Evolutionary conservation across 495 filamentous ascomycete species (phyloP).

Genomic region (Aspergillus carlsbadensis): DNA sequence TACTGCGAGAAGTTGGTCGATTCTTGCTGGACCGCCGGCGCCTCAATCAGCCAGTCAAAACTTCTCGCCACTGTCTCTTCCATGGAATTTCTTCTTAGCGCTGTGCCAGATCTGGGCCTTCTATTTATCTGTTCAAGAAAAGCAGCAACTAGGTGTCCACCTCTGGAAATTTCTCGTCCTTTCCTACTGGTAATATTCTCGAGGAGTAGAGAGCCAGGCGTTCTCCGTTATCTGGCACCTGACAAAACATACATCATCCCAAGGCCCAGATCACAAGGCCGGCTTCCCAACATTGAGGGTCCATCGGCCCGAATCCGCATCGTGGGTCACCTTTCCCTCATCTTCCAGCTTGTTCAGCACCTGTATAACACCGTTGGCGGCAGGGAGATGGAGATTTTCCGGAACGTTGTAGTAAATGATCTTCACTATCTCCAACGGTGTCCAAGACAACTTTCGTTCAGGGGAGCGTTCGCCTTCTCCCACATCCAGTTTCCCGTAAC

Average conservation of each 20-base stretch:
- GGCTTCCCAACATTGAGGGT: slow-evolving; percentile 39
- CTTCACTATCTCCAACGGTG: slow-evolving; percentile 78
- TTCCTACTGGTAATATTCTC: not conserved
- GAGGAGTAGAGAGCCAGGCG: not conserved
- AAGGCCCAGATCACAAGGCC: slow-evolving; percentile 21
- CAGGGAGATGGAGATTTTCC: slow-evolving; percentile 70
- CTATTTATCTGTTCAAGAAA: not conserved
- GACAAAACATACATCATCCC: not conserved
- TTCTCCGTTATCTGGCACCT: not conserved
- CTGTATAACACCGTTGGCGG: slow-evolving; percentile 64
- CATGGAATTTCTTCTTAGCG: not conserved
- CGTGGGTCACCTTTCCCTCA: slow-evolving; percentile 60
- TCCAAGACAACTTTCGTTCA: slow-evolving; percentile 48
- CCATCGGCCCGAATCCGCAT: slow-evolving; percentile 52
- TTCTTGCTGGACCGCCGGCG: slow-evolving; percentile 13
- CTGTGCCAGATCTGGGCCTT: not conserved
- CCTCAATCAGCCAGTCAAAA: slow-evolving; percentile 15
- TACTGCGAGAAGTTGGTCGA: slow-evolving; percentile 15
- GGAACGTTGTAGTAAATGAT: slow-evolving; percentile 78
- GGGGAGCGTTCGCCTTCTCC: slow-evolving; percentile 33
- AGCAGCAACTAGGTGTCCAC: not conserved
- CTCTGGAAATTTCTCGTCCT: not conserved
- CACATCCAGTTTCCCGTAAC: slow-evolving; percentile 34
- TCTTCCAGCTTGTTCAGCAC: slow-evolving; percentile 67
- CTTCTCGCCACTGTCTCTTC: not conserved